phyloP scores from a whole-genome alignment of 129 eudicot species.

The Kitagawia praeruptora region DNA sequence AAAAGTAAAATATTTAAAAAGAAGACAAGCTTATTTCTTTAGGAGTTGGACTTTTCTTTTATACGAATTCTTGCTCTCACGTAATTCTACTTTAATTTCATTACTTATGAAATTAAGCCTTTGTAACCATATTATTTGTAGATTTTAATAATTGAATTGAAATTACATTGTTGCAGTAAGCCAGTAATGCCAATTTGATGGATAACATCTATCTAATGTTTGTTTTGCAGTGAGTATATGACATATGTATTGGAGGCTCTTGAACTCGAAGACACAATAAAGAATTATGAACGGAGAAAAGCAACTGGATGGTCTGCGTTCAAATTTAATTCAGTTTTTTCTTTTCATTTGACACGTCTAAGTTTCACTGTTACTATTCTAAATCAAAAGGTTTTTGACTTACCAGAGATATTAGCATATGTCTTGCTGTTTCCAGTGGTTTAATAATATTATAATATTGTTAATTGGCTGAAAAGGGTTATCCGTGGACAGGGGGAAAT shows the following conservation, averaged over 20 bases:
- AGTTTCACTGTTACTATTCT: background rate
- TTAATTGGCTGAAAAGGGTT: background rate
- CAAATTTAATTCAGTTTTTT: background rate
- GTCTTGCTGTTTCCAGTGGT: background rate
- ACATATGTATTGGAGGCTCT: conserved; percentile 83
- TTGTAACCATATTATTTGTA: background rate
- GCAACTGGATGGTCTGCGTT: conserved; percentile 62
- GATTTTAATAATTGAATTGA: background rate
- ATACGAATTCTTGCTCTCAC: background rate
- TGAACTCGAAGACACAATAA: conserved; percentile 81
- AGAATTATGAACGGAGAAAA: conserved; percentile 60
- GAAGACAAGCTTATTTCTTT: background rate
- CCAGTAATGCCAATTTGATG: background rate
- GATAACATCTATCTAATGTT: conserved; percentile 5
- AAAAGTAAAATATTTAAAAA: too few relatives aligned
- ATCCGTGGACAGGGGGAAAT: background rate
- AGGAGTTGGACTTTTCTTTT: background rate
- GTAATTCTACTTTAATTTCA: background rate
- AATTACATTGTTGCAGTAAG: background rate
- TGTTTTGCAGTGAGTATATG: conserved; percentile 75
- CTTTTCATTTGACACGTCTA: background rate
- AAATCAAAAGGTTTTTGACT: background rate
- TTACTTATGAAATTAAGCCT: background rate
- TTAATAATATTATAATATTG: background rate
- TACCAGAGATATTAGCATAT: background rate